Base-by-base conservation (phyloP, 805 yeast species). In the Candida vaughaniae region DNA sequence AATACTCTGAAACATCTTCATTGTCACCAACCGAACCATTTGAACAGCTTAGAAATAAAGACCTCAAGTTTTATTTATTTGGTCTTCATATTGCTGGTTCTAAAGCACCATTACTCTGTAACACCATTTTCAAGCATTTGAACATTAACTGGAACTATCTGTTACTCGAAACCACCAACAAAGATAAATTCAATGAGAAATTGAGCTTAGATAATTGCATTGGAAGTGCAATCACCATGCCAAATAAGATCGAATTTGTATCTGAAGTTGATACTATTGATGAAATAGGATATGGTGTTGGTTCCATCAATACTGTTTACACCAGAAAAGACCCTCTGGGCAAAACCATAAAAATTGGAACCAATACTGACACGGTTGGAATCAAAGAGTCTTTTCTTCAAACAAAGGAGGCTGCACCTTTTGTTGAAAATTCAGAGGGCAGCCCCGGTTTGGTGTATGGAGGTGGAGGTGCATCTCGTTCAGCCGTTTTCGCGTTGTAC, bases 381-480 rank as follows among this genome's bases (percentile, higher is more conserved):
- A 56, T 60, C 26, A 47, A 56, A 4, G 59, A 59, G 39, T 41
- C 66, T 6, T 54, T 59, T 26, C 25, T 47, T 16, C 41, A 28
- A 35, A 35, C 39, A 9, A 31, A 26, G 17, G 23, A 35, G 31
- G 33, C 50, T 5, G 6, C 16, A 4, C 16, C 20, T 9, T 17
- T 28, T 14, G 38, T 33, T 6, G 37, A 30, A 39, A 35, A 25
- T n/a, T 18, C 14, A 37, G 41, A 41, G 9, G 41, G 41, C 4
- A 40, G 33, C 10, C 54, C 60, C 1, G 64, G 64, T 6, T 42
- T 60, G 40, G 63, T 60, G 0, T 60, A 58, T 35, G 64, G 66
- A 5, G 64, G 64, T 5, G 66, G 66, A 7, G 66, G 66, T 9
- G 64, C 66, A n/a, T 55, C 60, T 29, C 45, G 64, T 17, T 55